A percentile compares a stretch with the other conserved stretches of the same genome.
phyloP scores from a whole-genome alignment of 495 filamentous ascomycete species.

The Coniosporium apollinis region DNA sequence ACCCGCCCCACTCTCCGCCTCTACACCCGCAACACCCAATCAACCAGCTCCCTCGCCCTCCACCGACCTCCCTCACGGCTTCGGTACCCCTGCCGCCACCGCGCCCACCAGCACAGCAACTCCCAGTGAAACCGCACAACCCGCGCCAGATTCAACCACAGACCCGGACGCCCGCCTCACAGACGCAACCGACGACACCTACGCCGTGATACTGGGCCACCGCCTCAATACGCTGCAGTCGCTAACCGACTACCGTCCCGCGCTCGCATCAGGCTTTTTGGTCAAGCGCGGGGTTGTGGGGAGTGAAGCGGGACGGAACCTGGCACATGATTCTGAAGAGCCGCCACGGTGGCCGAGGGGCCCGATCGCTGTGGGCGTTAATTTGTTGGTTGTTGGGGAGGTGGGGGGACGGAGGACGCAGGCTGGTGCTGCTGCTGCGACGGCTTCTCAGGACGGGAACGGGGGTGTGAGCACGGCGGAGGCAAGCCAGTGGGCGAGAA shows the following conservation, averaged over 20 bases:
- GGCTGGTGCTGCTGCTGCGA: too few species aligned
- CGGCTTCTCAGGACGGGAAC: conserved; percentile 3
- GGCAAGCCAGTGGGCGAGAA: conserved; percentile 27
- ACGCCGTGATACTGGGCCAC: conserved; percentile 57
- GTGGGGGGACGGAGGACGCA: conserved; percentile 4
- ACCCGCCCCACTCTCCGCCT: conserved; percentile 2
- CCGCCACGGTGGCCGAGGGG: conserved; percentile 23
- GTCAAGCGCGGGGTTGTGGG: conserved; percentile 61
- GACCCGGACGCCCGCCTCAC: conserved; percentile 61
- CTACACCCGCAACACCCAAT: too few species aligned
- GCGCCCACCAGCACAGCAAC: conserved; percentile 41
- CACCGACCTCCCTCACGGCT: conserved; percentile 8
- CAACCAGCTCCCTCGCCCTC: conserved; percentile 18
- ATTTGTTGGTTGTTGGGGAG: conserved; percentile 35
- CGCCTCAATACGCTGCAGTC: conserved; percentile 51
- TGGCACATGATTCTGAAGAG: too few species aligned
- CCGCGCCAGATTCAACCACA: conserved; percentile 8
- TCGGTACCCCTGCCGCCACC: conserved; percentile 27
- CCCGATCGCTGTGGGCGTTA: conserved; percentile 8
- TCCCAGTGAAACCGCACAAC: conserved; percentile 19
- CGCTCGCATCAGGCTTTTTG: conserved; percentile 56
- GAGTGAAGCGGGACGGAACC: too few species aligned
- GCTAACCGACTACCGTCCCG: conserved; percentile 43
- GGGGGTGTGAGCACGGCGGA: conserved; percentile 29
- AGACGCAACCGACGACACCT: conserved; percentile 66